These are phyloP conservation scores for Trichosporon asahii DNA, from an alignment of 1,284 basidiomycete genomes.

Conservation along the genomic window DNA sequence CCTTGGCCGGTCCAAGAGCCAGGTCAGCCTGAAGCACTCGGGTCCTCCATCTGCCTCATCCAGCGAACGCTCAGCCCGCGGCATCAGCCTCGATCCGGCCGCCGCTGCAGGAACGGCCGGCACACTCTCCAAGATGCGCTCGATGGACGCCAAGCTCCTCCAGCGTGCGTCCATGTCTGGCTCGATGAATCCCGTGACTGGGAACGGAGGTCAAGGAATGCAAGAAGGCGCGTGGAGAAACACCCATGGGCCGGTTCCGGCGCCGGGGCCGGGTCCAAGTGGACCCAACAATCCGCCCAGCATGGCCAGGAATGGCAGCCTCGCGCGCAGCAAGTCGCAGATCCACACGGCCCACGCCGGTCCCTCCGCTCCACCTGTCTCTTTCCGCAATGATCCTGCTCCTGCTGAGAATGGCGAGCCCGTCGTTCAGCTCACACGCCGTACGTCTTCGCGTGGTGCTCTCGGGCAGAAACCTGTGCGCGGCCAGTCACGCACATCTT, in stretches of 20 bases:
- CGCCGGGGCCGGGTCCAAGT: background rate
- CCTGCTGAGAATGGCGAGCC: background rate
- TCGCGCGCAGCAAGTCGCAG: background rate
- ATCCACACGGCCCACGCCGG: background rate
- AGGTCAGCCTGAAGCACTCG: background rate
- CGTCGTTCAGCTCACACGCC: background rate
- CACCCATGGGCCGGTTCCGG: background rate
- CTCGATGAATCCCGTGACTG: background rate
- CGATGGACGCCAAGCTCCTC: conserved; percentile 6
- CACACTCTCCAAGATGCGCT: background rate
- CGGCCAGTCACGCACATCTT: background rate
- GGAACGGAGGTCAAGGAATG: background rate
- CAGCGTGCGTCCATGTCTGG: conserved; percentile 5
- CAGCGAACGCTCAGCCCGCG: background rate
- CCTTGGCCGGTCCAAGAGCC: conserved; percentile 2
- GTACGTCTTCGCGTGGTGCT: background rate
- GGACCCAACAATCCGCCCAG: background rate
- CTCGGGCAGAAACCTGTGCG: background rate
- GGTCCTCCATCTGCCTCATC: background rate
- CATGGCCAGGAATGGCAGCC: background rate
- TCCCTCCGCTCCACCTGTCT: background rate
- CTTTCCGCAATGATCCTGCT: background rate
- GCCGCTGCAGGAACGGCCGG: background rate
- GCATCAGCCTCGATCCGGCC: background rate
- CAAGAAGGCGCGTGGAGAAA: background rate